Evolutionary conservation across 176 grass and related monocot species (phyloP).

Genomic region (Zizania latifolia): DNA sequence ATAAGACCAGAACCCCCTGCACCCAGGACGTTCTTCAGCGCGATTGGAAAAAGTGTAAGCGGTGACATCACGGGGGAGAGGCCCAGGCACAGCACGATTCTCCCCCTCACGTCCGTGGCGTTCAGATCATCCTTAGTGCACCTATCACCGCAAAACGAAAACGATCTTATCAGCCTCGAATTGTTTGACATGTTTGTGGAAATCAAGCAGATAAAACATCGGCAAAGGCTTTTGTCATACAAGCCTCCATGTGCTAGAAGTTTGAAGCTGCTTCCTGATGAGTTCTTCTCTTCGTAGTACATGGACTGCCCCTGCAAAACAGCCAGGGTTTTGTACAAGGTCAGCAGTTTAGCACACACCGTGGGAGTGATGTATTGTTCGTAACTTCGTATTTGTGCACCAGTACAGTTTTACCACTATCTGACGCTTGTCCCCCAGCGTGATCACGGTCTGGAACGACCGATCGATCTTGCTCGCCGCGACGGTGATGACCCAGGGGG

Average conservation of each 20-base stretch:
- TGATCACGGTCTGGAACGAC: constrained; percentile 19
- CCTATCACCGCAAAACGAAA: neutral
- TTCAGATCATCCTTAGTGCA: constrained; percentile 13
- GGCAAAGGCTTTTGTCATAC: neutral
- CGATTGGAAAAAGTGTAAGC: rapidly evolving
- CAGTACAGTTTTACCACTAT: constrained; percentile 30
- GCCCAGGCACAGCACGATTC: constrained; percentile 1
- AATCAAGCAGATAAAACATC: neutral
- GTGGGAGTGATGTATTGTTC: neutral
- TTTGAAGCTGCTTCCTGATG: neutral
- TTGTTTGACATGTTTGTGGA: neutral
- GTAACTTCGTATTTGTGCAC: neutral
- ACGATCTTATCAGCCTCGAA: neutral
- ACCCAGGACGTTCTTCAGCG: neutral
- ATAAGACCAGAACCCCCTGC: neutral
- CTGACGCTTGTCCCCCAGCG: constrained; percentile 19
- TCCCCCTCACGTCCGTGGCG: neutral
- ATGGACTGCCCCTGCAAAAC: constrained; percentile 35
- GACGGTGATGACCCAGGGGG: constrained; percentile 32
- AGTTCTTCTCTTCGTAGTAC: neutral
- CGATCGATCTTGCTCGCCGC: constrained; percentile 29
- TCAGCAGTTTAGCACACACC: neutral
- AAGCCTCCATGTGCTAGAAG: neutral
- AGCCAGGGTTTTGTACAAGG: neutral
- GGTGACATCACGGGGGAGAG: rapidly evolving